Conservation (phyloP, 176 grass and related monocot genomes). For the Paspalum vaginatum region DNA sequence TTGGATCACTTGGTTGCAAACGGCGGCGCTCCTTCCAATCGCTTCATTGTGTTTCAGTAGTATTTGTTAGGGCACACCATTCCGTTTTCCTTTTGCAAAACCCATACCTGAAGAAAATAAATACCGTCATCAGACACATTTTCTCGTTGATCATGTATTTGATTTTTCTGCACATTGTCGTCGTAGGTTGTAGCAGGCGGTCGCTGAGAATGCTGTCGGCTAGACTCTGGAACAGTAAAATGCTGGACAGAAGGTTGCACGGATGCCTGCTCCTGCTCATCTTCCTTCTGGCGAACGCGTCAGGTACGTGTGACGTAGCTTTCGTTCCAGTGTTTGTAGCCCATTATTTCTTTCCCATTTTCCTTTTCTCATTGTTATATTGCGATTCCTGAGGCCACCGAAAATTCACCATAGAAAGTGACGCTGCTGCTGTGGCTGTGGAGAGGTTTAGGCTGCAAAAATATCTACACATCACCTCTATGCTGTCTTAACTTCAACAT, state of each 20-base stretch:
- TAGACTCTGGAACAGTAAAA: conserved; percentile 12
- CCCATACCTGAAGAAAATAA: too few relatives aligned
- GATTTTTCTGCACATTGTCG: not conserved
- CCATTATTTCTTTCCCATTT: conserved; percentile 6
- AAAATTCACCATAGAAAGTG: conserved; percentile 23
- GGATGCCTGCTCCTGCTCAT: conserved; percentile 48
- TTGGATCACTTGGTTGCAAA: too few relatives aligned
- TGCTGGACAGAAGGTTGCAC: conserved; percentile 62
- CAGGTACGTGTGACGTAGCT: conserved; percentile 46
- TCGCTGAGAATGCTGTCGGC: not conserved
- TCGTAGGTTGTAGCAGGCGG: not conserved
- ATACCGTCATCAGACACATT: too few relatives aligned
- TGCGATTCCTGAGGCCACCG: conserved; percentile 27
- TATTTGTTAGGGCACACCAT: too few relatives aligned
- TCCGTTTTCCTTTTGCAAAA: too few relatives aligned
- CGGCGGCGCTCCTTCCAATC: too few relatives aligned
- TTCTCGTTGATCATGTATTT: not conserved
- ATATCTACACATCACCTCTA: conserved; percentile 32
- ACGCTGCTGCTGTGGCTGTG: conserved; percentile 5
- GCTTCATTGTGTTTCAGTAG: too few relatives aligned
- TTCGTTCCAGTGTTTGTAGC: conserved; percentile 7
- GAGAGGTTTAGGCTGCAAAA: conserved; percentile 7
- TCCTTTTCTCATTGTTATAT: conserved; percentile 16
- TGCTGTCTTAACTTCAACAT: not conserved
- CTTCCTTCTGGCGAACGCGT: conserved; percentile 30